Evolutionary conservation across 176 grass and related monocot genomes (phyloP), one percentile per base, ranked within the genome.

Genomic region (Microstegium vimineum): DNA sequence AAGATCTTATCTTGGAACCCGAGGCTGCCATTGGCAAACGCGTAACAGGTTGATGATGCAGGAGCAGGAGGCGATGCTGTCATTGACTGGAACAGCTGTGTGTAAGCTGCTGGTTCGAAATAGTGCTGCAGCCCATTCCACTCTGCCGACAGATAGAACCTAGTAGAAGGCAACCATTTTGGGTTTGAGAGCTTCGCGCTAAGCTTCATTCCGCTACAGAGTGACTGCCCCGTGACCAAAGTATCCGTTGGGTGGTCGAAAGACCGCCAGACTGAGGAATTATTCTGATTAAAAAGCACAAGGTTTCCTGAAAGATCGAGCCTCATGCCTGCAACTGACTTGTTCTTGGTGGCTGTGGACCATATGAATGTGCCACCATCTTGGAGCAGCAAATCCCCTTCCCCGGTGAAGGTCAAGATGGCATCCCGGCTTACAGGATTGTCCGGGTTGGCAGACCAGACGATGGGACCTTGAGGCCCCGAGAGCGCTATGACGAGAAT

Each of bases 1-100:
- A 83, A 49, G 9, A 65, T 46, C 28, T 22, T 23, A 32, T 72
- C 25, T 66, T 63, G 62, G 54, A 68, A 76, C 13, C 83, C n/a
- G 37, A 81, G 43, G 79, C 72, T 82, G 7, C 83, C 79, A 73
- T 83, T 90, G 40, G 57, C 11, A 73, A 90, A 85, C 7, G 0
- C 20, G 36, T 78, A 82, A 26, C 79, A 76, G 2, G 28, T 10
- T 4, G 83, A 6, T 30, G 4, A 4, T 2, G 3, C 4, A 34
- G 33, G 33, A 4, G 3, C 4, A 34, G 33, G 13, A 46, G 43
- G 3, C 3, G 43, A 46, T 46, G 43, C 3, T 4, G 43, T 3
- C 3, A 5, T 30, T 5, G 60, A 1, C 15, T 62, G 25, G 26
- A 62, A 62, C 26, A 30, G 12, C 26, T 30, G 26, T 30, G 60